These are phyloP conservation scores for Fusarium newnesense DNA, from an alignment of 2,329 filamentous ascomycete genomes.

Conservation along the genomic window DNA sequence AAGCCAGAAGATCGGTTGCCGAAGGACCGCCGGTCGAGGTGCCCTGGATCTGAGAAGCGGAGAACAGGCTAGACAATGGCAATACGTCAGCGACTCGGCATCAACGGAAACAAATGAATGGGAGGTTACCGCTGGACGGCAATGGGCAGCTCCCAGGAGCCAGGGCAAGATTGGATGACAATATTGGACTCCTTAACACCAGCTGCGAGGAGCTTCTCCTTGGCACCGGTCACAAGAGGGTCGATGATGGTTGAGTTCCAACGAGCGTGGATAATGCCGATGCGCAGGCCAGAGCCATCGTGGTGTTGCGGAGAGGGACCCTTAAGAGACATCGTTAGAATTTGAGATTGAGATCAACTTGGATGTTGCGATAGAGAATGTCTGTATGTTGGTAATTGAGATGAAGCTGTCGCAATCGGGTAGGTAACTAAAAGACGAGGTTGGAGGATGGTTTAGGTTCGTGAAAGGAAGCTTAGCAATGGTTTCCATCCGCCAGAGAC, in stretches of 20 bases:
- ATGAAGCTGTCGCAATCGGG: slow-evolving; percentile 12
- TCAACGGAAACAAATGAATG: background rate
- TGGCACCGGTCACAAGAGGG: slow-evolving; percentile 82
- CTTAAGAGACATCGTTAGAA: slow-evolving; percentile 56
- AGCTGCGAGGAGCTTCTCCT: slow-evolving; percentile 77
- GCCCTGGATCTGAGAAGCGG: slow-evolving; percentile 86
- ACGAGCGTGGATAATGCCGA: slow-evolving; percentile 94
- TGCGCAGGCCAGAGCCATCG: slow-evolving; percentile 79
- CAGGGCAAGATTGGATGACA: slow-evolving; percentile 87
- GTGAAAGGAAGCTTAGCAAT: slow-evolving; percentile 19
- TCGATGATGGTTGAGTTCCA: slow-evolving; percentile 94
- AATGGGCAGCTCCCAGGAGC: slow-evolving; percentile 93
- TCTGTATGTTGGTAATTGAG: slow-evolving; percentile 19
- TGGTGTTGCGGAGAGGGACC: slow-evolving; percentile 67
- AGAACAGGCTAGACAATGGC: slow-evolving; percentile 71
- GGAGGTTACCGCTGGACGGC: slow-evolving; percentile 79
- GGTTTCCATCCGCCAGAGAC: background rate
- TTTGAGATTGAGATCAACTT: background rate
- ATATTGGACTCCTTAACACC: slow-evolving; percentile 92
- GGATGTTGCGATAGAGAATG: background rate
- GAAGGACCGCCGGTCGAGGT: slow-evolving; percentile 70
- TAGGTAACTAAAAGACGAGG: background rate
- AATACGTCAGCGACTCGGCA: slow-evolving; percentile 26
- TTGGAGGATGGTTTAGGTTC: slow-evolving; percentile 17
- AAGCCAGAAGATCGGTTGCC: slow-evolving; percentile 80